These are phyloP conservation scores for Spergularia azorica DNA, from an alignment of 179 eudicot species.

Conservation along the genomic window DNA sequence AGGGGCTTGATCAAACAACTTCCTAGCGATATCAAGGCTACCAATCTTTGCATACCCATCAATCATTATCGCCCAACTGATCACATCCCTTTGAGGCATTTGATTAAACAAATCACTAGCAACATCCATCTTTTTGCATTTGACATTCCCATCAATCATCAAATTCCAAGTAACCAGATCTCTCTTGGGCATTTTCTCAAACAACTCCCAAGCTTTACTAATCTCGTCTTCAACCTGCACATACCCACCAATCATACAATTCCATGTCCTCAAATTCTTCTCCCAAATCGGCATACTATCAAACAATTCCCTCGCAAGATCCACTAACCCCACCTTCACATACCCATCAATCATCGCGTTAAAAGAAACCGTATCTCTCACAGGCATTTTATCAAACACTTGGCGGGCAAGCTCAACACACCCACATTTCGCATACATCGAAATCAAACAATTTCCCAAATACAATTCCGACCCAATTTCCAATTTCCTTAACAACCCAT, in stretches of 20 bases:
- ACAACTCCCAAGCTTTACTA: conserved; percentile 54
- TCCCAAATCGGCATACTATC: conserved; percentile 47
- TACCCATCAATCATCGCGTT: conserved; percentile 80
- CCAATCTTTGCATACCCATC: conserved; percentile 71
- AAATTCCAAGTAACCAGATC: conserved; percentile 78
- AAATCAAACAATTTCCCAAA: conserved; percentile 64
- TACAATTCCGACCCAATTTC: conserved; percentile 60
- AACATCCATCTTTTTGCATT: conserved; percentile 50
- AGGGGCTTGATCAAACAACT: conserved; percentile 54
- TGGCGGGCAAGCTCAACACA: conserved; percentile 47
- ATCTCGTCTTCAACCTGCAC: conserved; percentile 40
- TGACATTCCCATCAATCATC: conserved; percentile 66
- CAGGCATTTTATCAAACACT: conserved; percentile 61
- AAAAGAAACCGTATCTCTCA: conserved; percentile 59
- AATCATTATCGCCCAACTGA: conserved; percentile 76
- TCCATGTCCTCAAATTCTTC: conserved; percentile 74
- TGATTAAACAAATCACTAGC: conserved; percentile 50
- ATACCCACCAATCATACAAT: conserved; percentile 68
- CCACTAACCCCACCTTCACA: conserved; percentile 58
- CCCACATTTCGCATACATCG: conserved; percentile 57
- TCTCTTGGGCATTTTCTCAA: conserved; percentile 60
- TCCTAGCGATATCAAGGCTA: conserved; percentile 48
- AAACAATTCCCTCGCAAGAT: conserved; percentile 52
- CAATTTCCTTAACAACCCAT: conserved; percentile 56
- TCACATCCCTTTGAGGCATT: conserved; percentile 62